Evolutionary conservation across 257 asterid genomes (phyloP), one percentile per base, ranked within the genome.

Genomic region (Plectranthus barbatus): DNA sequence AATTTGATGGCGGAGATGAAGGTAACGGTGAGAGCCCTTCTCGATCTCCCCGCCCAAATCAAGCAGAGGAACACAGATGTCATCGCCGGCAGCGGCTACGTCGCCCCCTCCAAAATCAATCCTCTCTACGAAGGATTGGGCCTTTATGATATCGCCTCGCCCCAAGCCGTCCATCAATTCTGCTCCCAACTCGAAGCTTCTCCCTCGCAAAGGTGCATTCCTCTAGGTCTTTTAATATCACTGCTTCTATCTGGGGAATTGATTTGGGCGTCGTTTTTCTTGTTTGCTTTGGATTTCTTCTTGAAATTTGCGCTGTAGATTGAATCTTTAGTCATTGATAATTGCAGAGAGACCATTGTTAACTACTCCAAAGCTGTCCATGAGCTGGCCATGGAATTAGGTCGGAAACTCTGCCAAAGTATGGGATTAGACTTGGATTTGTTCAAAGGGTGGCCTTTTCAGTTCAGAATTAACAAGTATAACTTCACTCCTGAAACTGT

Each of bases 41-140:
- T 86, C 29, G 83, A 86, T 51, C 87, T 81, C 60, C 90, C 94
- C 7, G 15, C 13, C 18, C 74, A 86, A 61, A 67, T 75, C 73
- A 83, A 83, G 59, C 39, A 60, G 70, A 52, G 81, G 10, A 86
- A 83, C 70, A 55, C 1, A 1, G 80, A 79, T 31, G 82, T 70
- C 24, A 77, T 81, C 51, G 66, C 56, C 17, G 81, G 80, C 9
- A 81, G 84, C 61, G 90, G 94, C 3, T 86, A 86, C 62, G 44
- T 72, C 15, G 69, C 72, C 4, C 90, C 86, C 19, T 49, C 64
- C 57, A 40, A 62, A 10, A 47, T 0, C 39, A 83, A 79, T 58
- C 94, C 94, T 9, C 79, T 81, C 10, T 77, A 77, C 44, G 88
- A 86, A 31, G 77, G 80, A 24, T 72, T 86, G 53, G 88, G 90